Base-by-base conservation (phyloP, 768 basidiomycete species). In the Lactarius psammicola region DNA sequence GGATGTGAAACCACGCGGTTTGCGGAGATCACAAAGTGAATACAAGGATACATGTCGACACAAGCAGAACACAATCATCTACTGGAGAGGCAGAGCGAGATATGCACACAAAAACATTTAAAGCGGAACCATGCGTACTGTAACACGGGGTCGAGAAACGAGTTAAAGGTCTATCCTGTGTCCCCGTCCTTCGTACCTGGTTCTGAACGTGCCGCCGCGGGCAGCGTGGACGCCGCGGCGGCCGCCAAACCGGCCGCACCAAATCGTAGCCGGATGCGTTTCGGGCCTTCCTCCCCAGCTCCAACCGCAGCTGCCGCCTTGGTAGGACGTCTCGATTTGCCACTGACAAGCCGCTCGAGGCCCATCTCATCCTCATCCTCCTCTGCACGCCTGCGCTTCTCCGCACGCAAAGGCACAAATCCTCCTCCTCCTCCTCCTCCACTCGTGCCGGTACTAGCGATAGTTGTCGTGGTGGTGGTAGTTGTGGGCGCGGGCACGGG, bases 181-280 rank as follows among this genome's bases (percentile, higher is more conserved):
- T 91, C 89, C 61, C 86, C 88, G 70, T 90, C 88, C 76, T 90
- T 90, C 65, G 82, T 80, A 72, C 84, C 81, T 66, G 81, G 75
- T 81, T 86, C 82, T 85, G 89, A 84, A 73, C 85, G 80, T 13
- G 78, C 68, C 30, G 81, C 72, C n/a, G 75, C 26, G 40, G 66
- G 69, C 59, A 79, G 75, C 54, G 78, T 66, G 34, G 74, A 70
- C 44, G 68, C 59, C 31, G 74, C 26, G 23, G 49, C 71, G 13
- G 69, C 76, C 11, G 78, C 76, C 57, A 80, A 71, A 23, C 78
- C 79, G n/a, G 79, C 76, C 18, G 79, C 73, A 23, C 86, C 85
- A 65, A 92, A 80, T 76, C 85, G 88, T 66, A 93, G 79, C 77
- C 90, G 91, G 72, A 93, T 83, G 74, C 89, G 90, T 76, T 87